Percentiles rank a stretch among this genome's conserved stretches.
Conservation (phyloP, 331 rosid species). For the Pyracantha coccinea region DNA sequence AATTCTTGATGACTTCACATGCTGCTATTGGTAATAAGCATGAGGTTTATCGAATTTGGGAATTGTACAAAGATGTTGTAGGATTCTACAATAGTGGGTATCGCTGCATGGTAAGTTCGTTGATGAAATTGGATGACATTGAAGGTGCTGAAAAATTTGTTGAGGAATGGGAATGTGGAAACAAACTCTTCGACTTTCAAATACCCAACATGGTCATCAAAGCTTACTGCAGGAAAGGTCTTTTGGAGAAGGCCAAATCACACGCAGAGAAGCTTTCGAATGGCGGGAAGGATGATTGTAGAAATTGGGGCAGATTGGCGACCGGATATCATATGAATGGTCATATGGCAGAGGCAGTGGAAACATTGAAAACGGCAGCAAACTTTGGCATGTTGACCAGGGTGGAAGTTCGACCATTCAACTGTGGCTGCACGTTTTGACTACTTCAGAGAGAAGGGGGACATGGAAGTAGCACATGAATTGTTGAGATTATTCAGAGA, state of each 20-base stretch:
- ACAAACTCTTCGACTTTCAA: conserved; percentile 26
- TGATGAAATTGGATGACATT: conserved; percentile 50
- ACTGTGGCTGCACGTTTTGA: conserved; percentile 35
- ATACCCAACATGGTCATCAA: conserved; percentile 39
- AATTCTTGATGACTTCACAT: conserved; percentile 37
- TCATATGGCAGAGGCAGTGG: conserved; percentile 48
- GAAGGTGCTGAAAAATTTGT: conserved; percentile 50
- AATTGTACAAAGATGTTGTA: conserved; percentile 17
- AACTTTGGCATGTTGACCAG: conserved; percentile 9
- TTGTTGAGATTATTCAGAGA: conserved; percentile 26
- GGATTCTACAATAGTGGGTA: conserved; percentile 33
- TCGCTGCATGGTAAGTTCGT: conserved; percentile 38
- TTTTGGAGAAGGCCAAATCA: conserved; percentile 49
- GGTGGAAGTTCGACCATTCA: conserved; percentile 21
- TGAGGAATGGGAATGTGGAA: conserved; percentile 54
- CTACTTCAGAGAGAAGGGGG: conserved; percentile 41
- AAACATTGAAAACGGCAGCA: conserved; percentile 40
- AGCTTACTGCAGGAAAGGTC: conserved; percentile 45
- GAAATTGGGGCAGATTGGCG: conserved; percentile 40
- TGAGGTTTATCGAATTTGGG: conserved; percentile 59
- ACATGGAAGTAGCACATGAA: conserved; percentile 41
- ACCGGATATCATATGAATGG: conserved; percentile 26
- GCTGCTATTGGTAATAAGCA: conserved; percentile 41
- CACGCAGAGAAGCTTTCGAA: conserved; percentile 30
- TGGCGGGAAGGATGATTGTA: conserved; percentile 34